phyloP scores from a whole-genome alignment of 352 stramenopile species.

The Phytopythium montanum region DNA sequence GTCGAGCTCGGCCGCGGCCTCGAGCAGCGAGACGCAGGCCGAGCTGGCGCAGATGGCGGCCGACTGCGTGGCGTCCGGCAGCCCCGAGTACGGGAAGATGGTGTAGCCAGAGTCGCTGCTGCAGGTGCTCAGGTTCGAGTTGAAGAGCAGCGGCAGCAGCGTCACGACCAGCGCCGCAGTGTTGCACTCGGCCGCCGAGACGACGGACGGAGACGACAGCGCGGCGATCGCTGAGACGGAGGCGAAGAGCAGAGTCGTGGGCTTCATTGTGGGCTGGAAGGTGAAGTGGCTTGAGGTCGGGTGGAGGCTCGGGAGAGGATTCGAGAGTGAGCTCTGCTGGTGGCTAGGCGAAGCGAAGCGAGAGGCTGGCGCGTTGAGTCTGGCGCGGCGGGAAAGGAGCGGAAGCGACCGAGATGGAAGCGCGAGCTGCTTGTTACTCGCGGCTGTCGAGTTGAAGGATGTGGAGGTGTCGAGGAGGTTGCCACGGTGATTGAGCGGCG shows the following conservation, averaged over 20 bases:
- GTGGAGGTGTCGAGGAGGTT: neutral
- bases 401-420: neutral
- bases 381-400: slow-evolving; percentile 1
- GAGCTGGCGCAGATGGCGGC: slow-evolving; percentile 24
- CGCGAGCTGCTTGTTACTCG: neutral
- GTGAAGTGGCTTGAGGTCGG: neutral
- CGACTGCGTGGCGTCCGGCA: slow-evolving; percentile 24
- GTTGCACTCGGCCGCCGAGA: slow-evolving; percentile 19
- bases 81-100: slow-evolving; percentile 28
- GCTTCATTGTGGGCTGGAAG: slow-evolving; percentile 26
- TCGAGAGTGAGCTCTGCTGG: slow-evolving; percentile 13
- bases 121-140: slow-evolving; percentile 19
- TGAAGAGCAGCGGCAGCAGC: slow-evolving; percentile 20
- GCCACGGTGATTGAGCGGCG: neutral
- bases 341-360: too few species aligned
- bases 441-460: neutral
- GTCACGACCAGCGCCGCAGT: slow-evolving; percentile 27
- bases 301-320: slow-evolving; percentile 11
- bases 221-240: slow-evolving; percentile 17
- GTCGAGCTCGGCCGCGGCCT: slow-evolving; percentile 17
- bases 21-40: slow-evolving; percentile 24
- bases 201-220: slow-evolving; percentile 11
- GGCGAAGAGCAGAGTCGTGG: slow-evolving; percentile 12
- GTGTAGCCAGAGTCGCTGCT: slow-evolving; percentile 25
- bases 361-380: neutral